A percentile compares a stretch with the other conserved stretches of the same genome.
These are phyloP conservation scores for Curvularia lunata DNA, from an alignment of 2,329 filamentous ascomycete genomes.

Conservation along the genomic window DNA sequence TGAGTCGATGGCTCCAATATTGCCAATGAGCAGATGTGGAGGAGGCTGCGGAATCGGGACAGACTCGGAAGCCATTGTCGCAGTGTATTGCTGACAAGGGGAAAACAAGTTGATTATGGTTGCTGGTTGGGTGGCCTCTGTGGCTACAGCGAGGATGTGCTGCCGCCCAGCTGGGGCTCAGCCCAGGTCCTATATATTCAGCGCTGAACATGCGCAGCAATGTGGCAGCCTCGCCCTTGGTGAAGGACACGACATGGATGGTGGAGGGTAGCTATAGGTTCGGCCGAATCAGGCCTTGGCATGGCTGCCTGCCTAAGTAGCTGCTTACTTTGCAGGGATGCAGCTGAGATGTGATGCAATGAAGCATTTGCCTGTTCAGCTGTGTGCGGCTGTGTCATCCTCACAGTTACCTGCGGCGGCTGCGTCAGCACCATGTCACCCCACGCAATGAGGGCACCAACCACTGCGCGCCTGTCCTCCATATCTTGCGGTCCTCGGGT, in stretches of 20 bases:
- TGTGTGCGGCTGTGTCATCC: slow-evolving; percentile 13
- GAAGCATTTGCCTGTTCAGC: slow-evolving; percentile 9
- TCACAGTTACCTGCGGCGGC: slow-evolving; percentile 33
- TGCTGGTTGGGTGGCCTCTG: neutral
- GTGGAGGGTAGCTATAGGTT: neutral
- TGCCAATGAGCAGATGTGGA: slow-evolving; percentile 10
- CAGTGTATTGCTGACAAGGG: neutral
- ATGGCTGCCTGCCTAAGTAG: slow-evolving; percentile 4
- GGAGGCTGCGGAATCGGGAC: slow-evolving; percentile 14
- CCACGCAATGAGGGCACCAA: slow-evolving; percentile 7
- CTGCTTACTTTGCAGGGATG: slow-evolving; percentile 10
- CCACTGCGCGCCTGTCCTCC: too few relatives aligned
- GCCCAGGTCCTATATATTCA: slow-evolving; percentile 3
- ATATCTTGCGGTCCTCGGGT: neutral
- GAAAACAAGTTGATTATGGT: neutral
- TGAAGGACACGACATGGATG: neutral
- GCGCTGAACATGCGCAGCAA: neutral
- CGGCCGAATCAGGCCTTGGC: slow-evolving; percentile 1
- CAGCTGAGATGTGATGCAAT: neutral
- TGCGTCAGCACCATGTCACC: slow-evolving; percentile 25
- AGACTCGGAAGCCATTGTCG: slow-evolving; percentile 9
- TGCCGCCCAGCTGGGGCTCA: neutral
- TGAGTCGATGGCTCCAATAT: slow-evolving; percentile 12
- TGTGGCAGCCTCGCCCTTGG: slow-evolving; percentile 4
- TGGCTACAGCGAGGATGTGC: neutral